Percentiles rank a stretch among this genome's conserved stretches.
Conservation (phyloP, 2,329 filamentous ascomycete genomes). For the Didymella arachidicola region DNA sequence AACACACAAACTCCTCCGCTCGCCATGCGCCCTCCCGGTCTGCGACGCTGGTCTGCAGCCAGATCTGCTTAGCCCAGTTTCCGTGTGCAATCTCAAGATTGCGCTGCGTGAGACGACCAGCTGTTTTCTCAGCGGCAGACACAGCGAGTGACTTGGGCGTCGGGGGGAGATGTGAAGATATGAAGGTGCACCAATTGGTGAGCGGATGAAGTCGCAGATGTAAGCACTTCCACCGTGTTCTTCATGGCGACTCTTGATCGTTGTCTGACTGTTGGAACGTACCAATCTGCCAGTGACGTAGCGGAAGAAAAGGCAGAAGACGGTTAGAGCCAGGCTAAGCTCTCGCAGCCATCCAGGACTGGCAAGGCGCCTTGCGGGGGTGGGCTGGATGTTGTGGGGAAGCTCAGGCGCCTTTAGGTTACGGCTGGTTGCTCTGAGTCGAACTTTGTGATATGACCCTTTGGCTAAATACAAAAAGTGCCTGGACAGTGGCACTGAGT, state of each 20-base stretch:
- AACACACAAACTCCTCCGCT: neutral
- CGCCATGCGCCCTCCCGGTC: neutral
- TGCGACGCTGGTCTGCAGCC: neutral
- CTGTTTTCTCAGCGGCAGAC: constrained; percentile 54
- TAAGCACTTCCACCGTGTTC: neutral
- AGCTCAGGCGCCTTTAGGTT: constrained; percentile 4
- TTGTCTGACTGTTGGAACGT: neutral
- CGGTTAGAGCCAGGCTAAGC: constrained; percentile 25
- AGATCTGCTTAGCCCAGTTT: neutral
- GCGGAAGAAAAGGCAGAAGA: constrained; percentile 1
- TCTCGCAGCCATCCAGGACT: constrained; percentile 4
- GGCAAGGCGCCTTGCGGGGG: constrained; percentile 20
- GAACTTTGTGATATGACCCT: neutral
- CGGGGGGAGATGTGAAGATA: constrained; percentile 31
- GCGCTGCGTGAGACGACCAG: constrained; percentile 50
- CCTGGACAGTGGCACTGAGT: no score
- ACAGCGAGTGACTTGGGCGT: constrained; percentile 49
- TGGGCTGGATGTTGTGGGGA: constrained; percentile 9
- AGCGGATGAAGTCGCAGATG: neutral
- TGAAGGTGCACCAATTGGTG: neutral
- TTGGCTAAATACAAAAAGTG: no score
- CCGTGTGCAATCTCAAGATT: constrained; percentile 46
- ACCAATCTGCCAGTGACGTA: neutral
- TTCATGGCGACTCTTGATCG: no score
- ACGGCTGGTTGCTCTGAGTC: neutral